phyloP scores from a whole-genome alignment of 495 filamentous ascomycete genomes.

The Chaetomidium leptoderma region DNA sequence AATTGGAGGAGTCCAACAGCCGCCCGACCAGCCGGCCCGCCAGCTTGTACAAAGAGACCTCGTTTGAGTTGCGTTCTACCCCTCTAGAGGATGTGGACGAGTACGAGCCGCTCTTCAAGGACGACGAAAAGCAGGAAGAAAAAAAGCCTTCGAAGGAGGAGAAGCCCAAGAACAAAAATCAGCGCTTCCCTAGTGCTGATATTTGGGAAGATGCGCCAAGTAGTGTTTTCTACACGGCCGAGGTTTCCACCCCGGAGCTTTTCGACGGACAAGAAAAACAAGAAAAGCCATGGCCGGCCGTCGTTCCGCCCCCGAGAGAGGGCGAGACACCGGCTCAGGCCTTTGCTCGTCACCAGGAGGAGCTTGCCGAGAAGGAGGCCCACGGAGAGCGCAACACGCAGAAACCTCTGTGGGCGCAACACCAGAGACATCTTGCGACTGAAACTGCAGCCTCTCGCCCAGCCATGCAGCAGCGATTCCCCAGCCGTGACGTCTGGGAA shows the following conservation, averaged over 20 bases:
- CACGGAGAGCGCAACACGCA: slow-evolving; percentile 41
- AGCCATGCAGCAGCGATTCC: slow-evolving; percentile 67
- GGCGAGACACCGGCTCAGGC: slow-evolving; percentile 50
- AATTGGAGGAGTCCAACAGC: slow-evolving; percentile 52
- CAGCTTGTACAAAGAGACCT: slow-evolving; percentile 48
- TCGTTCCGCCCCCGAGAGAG: slow-evolving; percentile 31
- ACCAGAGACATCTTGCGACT: slow-evolving; percentile 39
- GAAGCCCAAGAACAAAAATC: slow-evolving; percentile 56
- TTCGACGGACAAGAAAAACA: slow-evolving; percentile 50
- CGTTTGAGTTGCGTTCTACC: slow-evolving; percentile 52
- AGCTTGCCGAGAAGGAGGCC: slow-evolving; percentile 50
- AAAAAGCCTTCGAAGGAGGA: slow-evolving; percentile 44
- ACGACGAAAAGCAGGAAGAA: slow-evolving; percentile 57
- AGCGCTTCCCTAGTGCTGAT: slow-evolving; percentile 88
- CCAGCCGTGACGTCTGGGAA: slow-evolving; percentile 95
- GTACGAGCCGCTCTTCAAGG: slow-evolving; percentile 91
- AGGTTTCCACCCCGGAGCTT: slow-evolving; percentile 75
- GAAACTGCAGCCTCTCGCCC: slow-evolving; percentile 47
- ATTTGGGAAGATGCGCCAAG: slow-evolving; percentile 96
- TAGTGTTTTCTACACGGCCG: slow-evolving; percentile 76
- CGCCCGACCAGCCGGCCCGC: slow-evolving; percentile 68
- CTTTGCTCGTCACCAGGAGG: slow-evolving; percentile 52
- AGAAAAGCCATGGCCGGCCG: slow-evolving; percentile 34
- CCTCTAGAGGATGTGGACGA: slow-evolving; percentile 88
- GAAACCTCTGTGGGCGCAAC: slow-evolving; percentile 43